Conservation (phyloP, 2,329 filamentous ascomycete species). For the Calonectria hawksworthii region DNA sequence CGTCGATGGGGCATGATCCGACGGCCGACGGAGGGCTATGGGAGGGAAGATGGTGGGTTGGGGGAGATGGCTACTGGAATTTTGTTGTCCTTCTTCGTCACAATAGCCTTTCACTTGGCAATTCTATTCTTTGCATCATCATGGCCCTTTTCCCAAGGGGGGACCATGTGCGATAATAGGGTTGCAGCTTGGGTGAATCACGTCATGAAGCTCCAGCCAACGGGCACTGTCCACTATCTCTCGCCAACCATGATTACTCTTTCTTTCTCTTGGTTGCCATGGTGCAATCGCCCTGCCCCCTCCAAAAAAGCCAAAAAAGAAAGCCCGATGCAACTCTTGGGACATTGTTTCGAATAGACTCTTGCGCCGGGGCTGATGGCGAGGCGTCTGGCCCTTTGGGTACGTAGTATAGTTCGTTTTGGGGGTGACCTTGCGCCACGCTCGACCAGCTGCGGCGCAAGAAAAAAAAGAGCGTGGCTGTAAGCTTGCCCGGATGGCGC, state of each 20-base stretch:
- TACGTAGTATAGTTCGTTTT: neutral
- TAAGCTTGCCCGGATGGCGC: slow-evolving; percentile 37
- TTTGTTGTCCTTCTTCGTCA: neutral
- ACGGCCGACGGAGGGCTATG: slow-evolving; percentile 12
- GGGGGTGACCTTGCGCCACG: neutral
- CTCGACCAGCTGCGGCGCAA: slow-evolving; percentile 39
- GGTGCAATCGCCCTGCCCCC: neutral
- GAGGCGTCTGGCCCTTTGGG: neutral
- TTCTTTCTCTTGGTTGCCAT: neutral
- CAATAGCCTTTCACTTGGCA: slow-evolving; percentile 4
- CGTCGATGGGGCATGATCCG: slow-evolving; percentile 19
- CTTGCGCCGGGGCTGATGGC: neutral
- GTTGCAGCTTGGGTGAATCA: neutral
- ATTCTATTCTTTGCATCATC: neutral
- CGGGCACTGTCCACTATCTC: neutral
- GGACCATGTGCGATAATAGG: neutral
- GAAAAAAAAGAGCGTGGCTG: slow-evolving; percentile 12
- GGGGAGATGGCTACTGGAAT: slow-evolving; percentile 43
- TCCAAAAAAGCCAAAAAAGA: neutral
- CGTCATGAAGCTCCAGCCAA: neutral
- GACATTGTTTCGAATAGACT: neutral
- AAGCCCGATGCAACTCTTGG: neutral
- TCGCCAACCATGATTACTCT: neutral
- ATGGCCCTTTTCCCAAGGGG: too few species aligned
- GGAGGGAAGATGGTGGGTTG: slow-evolving; percentile 36